Conservation (phyloP, 192 early-diverging fungal genomes). For the Backusella sp. region DNA sequence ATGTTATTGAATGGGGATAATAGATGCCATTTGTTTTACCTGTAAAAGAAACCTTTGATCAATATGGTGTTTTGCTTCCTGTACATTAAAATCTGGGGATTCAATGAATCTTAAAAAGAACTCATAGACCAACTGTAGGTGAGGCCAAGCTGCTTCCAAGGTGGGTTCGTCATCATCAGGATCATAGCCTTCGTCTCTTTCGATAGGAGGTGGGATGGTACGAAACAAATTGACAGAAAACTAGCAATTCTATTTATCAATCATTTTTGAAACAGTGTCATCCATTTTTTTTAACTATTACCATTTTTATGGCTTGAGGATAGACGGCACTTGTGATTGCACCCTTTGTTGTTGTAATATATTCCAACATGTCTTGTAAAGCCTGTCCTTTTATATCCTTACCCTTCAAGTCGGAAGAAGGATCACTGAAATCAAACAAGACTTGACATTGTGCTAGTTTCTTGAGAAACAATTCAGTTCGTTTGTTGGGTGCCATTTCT, state of each 20-base stretch:
- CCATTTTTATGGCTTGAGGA: slow-evolving; percentile 93
- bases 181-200: slow-evolving; percentile 94
- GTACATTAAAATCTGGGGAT: slow-evolving; percentile 96
- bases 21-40: slow-evolving; percentile 40
- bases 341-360: slow-evolving; percentile 85
- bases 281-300: slow-evolving; percentile 33
- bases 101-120: slow-evolving; percentile 98
- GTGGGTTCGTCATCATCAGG: slow-evolving; percentile 99
- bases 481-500: slow-evolving; percentile 80
- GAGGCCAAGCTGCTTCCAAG: slow-evolving; percentile 96
- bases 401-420: slow-evolving; percentile 81
- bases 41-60: slow-evolving; percentile 93
- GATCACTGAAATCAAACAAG: slow-evolving; percentile 96
- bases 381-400: slow-evolving; percentile 96
- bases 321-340: slow-evolving; percentile 90
- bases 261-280: neutral
- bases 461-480: slow-evolving; percentile 85
- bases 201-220: slow-evolving; percentile 94
- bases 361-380: slow-evolving; percentile 90
- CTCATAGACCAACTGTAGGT: slow-evolving; percentile 97
- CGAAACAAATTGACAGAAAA: slow-evolving; percentile 95
- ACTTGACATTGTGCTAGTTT: slow-evolving; percentile 92
- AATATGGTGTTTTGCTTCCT: slow-evolving; percentile 94
- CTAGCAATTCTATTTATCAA: slow-evolving; percentile 38
- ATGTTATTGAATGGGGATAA: neutral